Evolutionary conservation across 345 rosid species (phyloP).

Genomic region (Eucalyptus cladocalyx): DNA sequence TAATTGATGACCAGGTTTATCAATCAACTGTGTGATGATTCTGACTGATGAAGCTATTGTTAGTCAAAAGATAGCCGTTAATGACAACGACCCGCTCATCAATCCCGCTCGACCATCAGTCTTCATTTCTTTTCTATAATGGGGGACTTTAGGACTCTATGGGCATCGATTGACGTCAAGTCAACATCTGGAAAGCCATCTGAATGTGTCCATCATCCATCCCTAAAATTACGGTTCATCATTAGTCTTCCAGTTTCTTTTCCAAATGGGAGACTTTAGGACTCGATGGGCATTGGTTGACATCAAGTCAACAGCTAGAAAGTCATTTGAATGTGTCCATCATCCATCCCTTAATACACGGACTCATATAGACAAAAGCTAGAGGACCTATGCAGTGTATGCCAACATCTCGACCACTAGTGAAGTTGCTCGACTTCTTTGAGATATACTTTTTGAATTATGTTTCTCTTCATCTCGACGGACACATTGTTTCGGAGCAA

Average conservation of each 20-base stretch:
- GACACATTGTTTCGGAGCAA: neutral
- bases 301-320: neutral
- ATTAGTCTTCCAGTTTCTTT: neutral
- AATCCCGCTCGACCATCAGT: neutral
- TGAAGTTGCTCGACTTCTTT: neutral
- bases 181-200: neutral
- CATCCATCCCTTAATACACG: neutral
- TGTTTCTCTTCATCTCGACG: neutral
- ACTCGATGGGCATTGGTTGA: neutral
- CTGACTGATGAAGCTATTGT: neutral
- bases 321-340: neutral
- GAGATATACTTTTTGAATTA: neutral
- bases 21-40: neutral
- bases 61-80: neutral
- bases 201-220: neutral
- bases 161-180: neutral
- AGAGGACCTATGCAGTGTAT: neutral
- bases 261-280: neutral
- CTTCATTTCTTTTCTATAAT: neutral
- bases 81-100: neutral
- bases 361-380: neutral
- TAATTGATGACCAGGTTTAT: neutral
- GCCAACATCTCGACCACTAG: neutral
- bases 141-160: neutral
- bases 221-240: neutral